A percentile compares a stretch with the other conserved stretches of the same genome.
Evolutionary conservation across 352 stramenopile species (phyloP).

Genomic region (Globisporangium uncinulatum): DNA sequence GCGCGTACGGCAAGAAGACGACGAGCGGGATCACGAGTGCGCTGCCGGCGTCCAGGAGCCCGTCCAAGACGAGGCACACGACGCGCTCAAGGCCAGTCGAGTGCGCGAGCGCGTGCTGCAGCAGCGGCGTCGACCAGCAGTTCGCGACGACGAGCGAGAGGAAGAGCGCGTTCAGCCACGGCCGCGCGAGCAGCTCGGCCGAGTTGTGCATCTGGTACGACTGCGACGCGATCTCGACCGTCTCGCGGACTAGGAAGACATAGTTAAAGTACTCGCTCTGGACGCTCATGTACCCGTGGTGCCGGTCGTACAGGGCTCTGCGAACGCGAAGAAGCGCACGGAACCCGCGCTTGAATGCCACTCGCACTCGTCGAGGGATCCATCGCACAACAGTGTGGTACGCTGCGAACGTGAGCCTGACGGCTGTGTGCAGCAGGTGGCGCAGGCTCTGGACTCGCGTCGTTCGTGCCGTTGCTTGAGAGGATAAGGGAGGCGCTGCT

Average conservation of each 20-base stretch:
- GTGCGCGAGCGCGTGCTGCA: conserved; percentile 16
- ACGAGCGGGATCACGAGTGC: conserved; percentile 23
- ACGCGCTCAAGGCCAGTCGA: conserved; percentile 19
- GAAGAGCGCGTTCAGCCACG: conserved; percentile 18
- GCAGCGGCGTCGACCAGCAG: conserved; percentile 15
- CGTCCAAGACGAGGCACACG: conserved; percentile 21
- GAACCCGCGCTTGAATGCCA: background rate
- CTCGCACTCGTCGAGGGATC: conserved; percentile 5
- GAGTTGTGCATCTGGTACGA: conserved; percentile 17
- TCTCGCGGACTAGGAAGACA: conserved; percentile 15
- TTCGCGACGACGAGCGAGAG: conserved; percentile 14
- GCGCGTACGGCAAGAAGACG: conserved; percentile 11
- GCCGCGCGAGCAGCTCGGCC: conserved; percentile 9
- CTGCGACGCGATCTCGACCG: conserved; percentile 19
- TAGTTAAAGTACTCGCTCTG: conserved; percentile 17
- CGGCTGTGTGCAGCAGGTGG: background rate
- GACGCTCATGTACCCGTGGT: conserved; percentile 16
- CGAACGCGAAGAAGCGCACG: conserved; percentile 3
- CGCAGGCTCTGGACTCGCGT: background rate
- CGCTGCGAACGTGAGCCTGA: background rate
- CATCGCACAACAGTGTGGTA: background rate
- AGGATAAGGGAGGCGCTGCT: background rate
- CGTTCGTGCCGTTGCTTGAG: background rate
- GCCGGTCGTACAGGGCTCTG: conserved; percentile 11
- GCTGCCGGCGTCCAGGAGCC: conserved; percentile 18